Percentiles rank a stretch among this genome's conserved stretches.
phyloP scores from a whole-genome alignment of 164 flowering plant genomes.

The Vitis riparia region DNA sequence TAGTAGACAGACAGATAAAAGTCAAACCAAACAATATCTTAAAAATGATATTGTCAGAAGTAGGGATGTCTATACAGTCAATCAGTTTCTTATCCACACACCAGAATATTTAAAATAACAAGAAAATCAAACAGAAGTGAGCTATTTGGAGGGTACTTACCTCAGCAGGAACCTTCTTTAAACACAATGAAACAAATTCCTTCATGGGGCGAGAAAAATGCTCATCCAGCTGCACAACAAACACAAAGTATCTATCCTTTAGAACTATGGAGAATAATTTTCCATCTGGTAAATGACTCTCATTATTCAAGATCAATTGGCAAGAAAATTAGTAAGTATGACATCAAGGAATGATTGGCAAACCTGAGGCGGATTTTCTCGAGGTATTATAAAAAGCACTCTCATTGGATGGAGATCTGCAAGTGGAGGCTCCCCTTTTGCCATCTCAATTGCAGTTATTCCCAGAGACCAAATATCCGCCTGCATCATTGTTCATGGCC shows the following conservation, averaged over 20 bases:
- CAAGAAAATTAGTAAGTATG: neutral
- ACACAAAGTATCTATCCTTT: constrained; percentile 9
- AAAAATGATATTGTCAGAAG: neutral
- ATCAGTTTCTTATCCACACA: neutral
- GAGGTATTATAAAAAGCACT: constrained; percentile 97
- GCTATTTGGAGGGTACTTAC: constrained; percentile 28
- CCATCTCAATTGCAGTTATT: constrained; percentile 99
- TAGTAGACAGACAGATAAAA: neutral
- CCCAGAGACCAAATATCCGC: constrained; percentile 99
- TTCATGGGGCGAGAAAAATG: constrained; percentile 98
- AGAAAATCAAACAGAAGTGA: neutral
- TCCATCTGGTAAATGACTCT: neutral
- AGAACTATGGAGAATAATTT: neutral
- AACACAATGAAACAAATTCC: constrained; percentile 88
- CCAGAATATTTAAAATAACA: neutral
- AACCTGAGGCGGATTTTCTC: constrained; percentile 99
- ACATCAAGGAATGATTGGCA: constrained; percentile 8
- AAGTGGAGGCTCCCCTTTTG: constrained; percentile 98
- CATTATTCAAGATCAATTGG: neutral
- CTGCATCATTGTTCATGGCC: constrained; percentile 39
- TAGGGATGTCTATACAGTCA: neutral
- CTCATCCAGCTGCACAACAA: constrained; percentile 81
- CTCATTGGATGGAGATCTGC: constrained; percentile 99
- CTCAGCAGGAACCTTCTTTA: constrained; percentile 89
- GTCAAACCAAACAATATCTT: neutral